Evolutionary conservation across 768 basidiomycete species (phyloP), one percentile per base, ranked within the genome.

Genomic region (Macrolepiota albuminosa): DNA sequence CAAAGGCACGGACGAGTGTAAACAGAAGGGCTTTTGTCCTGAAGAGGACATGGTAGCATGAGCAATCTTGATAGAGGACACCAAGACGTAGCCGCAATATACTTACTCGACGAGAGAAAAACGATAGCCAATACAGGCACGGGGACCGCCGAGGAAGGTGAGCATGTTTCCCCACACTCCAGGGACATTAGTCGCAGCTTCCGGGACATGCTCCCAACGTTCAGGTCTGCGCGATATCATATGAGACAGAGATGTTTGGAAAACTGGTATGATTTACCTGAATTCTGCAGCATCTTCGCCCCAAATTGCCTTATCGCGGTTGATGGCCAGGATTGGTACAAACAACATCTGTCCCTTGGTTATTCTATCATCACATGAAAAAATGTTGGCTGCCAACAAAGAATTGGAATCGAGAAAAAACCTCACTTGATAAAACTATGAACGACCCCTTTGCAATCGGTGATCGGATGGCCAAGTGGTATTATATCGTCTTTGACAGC

Each of bases 81-180:
- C 14, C n/a, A 18, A 37, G 33, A 21, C 24, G 11, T 39, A 4
- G n/a, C 34, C 18, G 45, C 29, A 26, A 24, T 55, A 75, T 56
- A 2, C 80, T 60, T 48, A 82, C 82, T 82, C 82, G 37, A 78
- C 70, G 24, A 88, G 69, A 13, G 88, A 76, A 66, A 88, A 88
- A 4, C 83, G 79, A 67, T 82, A 88, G 0, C 86, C 86, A 39
- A 89, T 87, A 61, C 87, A 90, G 0, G 84, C 79, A n/a, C 80
- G 78, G 9, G 85, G 83, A 7, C 88, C 88, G 33, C 84, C 84
- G 1, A 86, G 64, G 77, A 90, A 90, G 0, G 83, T 79, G 42
- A 88, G 67, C 62, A 84, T 65, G 64, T 86, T 80, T 4, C 81
- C 77, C 81, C 82, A 87, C 0, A 88, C 75, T 2, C 86, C 84